Base-by-base conservation (phyloP, 805 yeast genomes). In the Sugiyamaella lignohabitans region DNA sequence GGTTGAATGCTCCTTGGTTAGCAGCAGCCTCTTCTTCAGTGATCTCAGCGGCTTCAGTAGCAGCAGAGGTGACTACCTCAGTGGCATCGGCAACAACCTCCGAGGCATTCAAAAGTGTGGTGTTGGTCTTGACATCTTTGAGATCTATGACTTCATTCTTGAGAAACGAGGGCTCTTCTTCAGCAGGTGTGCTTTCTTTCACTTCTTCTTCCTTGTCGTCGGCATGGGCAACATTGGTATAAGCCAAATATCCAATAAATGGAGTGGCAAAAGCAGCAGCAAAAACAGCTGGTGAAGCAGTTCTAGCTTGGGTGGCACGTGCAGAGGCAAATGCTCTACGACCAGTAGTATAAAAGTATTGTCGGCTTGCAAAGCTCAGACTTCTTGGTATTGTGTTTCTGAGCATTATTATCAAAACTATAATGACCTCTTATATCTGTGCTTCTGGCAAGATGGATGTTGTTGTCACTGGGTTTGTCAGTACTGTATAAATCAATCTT, bases 1-100 rank as follows among this genome's bases (percentile, higher is more conserved):
- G 97, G 70, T 91, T 79, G 68, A 79, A 91, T 3, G 98, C 96
- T 34, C 87, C 84, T 51, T 72, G 68, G 10, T 55, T 52, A 37
- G 48, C 53, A 27, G 59, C 58, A 16, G 30, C 56, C 19, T 42
- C 52, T 29, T 30, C 34, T 20, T 42, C 46, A 27, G 36, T 27
- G 27, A 44, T 43, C 36, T 40, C 47, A 34, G 49, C 37, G 36
- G 38, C 52, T 36, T 46, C 41, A 24, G 59, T 57, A 16, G 32
- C 56, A 19, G 38, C 51, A 20, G 23, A 32, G 21, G 20, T 20
- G 11, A 5, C 43, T 5, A 11, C 42, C 11, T 40, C 27, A 29
- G 35, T 30, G 18, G 40, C 39, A 30, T 30, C 34, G 18, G 36
- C 46, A 27, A 38, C 35, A 32, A 44, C 47, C 36, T 40, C 45